Conservation (phyloP, 1,284 basidiomycete genomes). For the Phellinidium pouzarii region DNA sequence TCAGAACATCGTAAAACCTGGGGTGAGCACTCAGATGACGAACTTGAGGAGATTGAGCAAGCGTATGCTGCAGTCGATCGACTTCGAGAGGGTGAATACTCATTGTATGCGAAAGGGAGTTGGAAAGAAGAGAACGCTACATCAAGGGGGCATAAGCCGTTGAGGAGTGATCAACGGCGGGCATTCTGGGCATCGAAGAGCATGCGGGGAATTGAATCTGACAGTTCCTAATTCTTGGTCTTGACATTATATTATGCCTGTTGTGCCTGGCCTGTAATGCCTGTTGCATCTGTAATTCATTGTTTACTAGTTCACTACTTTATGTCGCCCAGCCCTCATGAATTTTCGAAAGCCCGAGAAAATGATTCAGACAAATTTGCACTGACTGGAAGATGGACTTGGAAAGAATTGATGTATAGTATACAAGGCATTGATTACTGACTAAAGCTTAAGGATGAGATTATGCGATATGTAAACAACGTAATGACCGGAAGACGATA, state of each 20-base stretch:
- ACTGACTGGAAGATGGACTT: not conserved
- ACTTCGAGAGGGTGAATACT: not conserved
- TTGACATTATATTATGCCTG: not conserved
- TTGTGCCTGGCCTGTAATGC: too few relatives aligned
- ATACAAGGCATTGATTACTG: constrained; percentile 2
- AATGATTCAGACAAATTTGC: too few relatives aligned
- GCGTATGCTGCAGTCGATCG: constrained; percentile 8
- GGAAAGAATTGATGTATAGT: not conserved
- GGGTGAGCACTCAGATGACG: constrained; percentile 2
- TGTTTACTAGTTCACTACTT: too few relatives aligned
- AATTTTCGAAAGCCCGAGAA: too few relatives aligned
- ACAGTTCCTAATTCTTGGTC: constrained; percentile 2
- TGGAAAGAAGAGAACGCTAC: not conserved
- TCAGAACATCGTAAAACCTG: not conserved
- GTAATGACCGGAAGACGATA: too few relatives aligned
- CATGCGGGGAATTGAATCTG: not conserved
- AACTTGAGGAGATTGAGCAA: constrained; percentile 13
- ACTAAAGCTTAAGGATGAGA: too few relatives aligned
- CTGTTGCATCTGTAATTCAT: too few relatives aligned
- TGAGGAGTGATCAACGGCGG: constrained; percentile 4
- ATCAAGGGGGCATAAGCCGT: not conserved
- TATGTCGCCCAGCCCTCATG: too few relatives aligned
- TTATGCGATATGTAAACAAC: constrained; percentile 6
- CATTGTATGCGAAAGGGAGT: constrained; percentile 1
- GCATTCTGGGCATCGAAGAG: constrained; percentile 16